These are phyloP conservation scores for Aspergillus bombycis DNA, from an alignment of 2,329 filamentous ascomycete species.

Conservation along the genomic window DNA sequence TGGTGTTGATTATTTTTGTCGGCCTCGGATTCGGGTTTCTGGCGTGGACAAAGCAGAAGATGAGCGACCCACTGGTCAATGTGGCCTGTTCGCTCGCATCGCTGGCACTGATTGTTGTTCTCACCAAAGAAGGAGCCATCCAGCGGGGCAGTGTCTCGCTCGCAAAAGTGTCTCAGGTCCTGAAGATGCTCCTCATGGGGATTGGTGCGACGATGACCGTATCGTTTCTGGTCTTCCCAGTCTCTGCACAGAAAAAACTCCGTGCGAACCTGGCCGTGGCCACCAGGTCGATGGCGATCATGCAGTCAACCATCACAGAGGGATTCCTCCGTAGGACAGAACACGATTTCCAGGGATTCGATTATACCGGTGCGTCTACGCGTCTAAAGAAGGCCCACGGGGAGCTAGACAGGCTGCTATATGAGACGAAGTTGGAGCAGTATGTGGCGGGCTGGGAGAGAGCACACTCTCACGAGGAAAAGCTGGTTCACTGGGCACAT, in stretches of 20 bases:
- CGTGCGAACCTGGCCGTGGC: constrained; percentile 73
- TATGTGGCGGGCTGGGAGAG: constrained; percentile 78
- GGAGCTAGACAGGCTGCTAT: constrained; percentile 73
- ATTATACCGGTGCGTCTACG: constrained; percentile 64
- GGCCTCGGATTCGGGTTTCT: constrained; percentile 85
- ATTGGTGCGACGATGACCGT: constrained; percentile 71
- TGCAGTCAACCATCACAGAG: constrained; percentile 77
- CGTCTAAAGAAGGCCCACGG: constrained; percentile 69
- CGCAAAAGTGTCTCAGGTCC: constrained; percentile 77
- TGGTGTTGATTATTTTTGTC: constrained; percentile 81
- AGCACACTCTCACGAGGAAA: constrained; percentile 76
- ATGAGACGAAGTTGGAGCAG: constrained; percentile 87
- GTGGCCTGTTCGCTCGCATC: constrained; percentile 84
- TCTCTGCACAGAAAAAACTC: constrained; percentile 74
- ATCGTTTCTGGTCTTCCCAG: constrained; percentile 76
- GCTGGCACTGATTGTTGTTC: constrained; percentile 82
- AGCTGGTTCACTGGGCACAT: constrained; percentile 81
- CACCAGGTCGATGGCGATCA: constrained; percentile 75
- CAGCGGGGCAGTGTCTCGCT: constrained; percentile 80
- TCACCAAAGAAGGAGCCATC: constrained; percentile 89
- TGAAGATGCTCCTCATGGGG: constrained; percentile 81
- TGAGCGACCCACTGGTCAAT: constrained; percentile 78
- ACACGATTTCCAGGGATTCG: constrained; percentile 69
- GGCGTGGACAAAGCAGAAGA: constrained; percentile 81
- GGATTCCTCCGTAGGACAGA: constrained; percentile 86